Percentiles rank a stretch among this genome's conserved stretches.
phyloP scores from a whole-genome alignment of 192 early-diverging fungal genomes.

The Funneliformis geosporum region DNA sequence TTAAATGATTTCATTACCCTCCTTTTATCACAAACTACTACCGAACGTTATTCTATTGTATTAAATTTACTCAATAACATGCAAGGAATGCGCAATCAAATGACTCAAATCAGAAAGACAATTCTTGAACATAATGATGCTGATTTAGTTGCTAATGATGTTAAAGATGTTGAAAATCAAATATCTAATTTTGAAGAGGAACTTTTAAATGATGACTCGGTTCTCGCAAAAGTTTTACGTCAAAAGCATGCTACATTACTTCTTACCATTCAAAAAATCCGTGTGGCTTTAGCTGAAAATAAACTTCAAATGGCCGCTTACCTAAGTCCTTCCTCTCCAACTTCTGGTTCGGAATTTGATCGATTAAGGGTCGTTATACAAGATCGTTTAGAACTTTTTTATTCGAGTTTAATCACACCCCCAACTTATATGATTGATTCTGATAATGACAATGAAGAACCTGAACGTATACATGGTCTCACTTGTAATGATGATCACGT shows the following conservation, averaged over 20 bases:
- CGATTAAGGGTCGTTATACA: constrained; percentile 3
- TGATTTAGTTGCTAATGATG: constrained; percentile 19
- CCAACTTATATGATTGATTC: constrained; percentile 26
- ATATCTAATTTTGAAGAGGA: constrained; percentile 16
- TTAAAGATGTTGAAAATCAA: constrained; percentile 18
- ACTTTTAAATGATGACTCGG: constrained; percentile 19
- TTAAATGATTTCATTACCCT: constrained; percentile 16
- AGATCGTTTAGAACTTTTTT: constrained; percentile 11
- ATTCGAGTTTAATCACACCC: not conserved
- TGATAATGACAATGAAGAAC: constrained; percentile 23
- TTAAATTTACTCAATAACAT: not conserved
- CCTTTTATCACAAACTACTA: constrained; percentile 29
- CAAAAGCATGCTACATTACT: constrained; percentile 29
- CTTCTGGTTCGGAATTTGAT: constrained; percentile 32
- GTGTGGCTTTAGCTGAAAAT: constrained; percentile 17
- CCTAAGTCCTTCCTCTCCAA: constrained; percentile 32
- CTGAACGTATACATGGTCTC: constrained; percentile 30
- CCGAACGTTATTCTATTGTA: constrained; percentile 7
- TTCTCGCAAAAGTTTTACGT: constrained; percentile 21
- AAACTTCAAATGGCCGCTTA: constrained; percentile 35
- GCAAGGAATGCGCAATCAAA: constrained; percentile 20
- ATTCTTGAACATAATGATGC: constrained; percentile 32
- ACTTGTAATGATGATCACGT: constrained; percentile 34
- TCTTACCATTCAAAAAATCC: constrained; percentile 27
- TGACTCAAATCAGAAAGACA: constrained; percentile 14